phyloP scores from a whole-genome alignment of 2,329 filamentous ascomycete species.

The Hyphodiscus sp. region DNA sequence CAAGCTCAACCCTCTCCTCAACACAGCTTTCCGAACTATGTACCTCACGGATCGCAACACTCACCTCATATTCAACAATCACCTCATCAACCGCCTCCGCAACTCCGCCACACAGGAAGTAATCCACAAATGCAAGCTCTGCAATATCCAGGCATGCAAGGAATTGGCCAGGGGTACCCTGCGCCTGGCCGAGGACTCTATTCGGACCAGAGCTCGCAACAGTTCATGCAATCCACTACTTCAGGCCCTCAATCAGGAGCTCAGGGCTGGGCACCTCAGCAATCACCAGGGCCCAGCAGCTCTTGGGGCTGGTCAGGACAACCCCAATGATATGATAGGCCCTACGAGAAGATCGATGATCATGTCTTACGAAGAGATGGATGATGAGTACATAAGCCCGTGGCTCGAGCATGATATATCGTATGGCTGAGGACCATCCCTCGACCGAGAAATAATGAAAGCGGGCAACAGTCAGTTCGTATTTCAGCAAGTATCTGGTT shows the following conservation, averaged over 20 bases:
- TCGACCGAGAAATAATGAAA: conserved; percentile 3
- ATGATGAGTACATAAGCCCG: conserved; percentile 15
- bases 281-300: conserved; percentile 19
- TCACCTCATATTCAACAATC: conserved; percentile 36
- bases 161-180: conserved; percentile 52
- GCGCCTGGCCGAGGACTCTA: conserved; percentile 53
- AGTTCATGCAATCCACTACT: conserved; percentile 61
- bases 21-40: conserved; percentile 39
- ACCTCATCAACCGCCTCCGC: conserved; percentile 51
- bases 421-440: conserved; percentile 1
- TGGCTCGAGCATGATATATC: conserved; percentile 13
- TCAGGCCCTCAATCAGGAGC: conserved; percentile 25
- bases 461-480: conserved; percentile 14
- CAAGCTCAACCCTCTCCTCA: conserved; percentile 59
- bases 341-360: conserved; percentile 4
- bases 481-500: conserved; percentile 19
- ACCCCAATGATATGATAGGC: conserved; percentile 15
- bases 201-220: conserved; percentile 56
- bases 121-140: conserved; percentile 51
- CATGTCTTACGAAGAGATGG: conserved; percentile 16
- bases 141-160: conserved; percentile 58
- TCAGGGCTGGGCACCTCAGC: conserved; percentile 30
- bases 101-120: conserved; percentile 51
- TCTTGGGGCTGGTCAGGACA: conserved; percentile 29
- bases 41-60: conserved; percentile 38